Evolutionary conservation across 2,329 filamentous ascomycete genomes (phyloP).

Genomic region (Neofusicoccum parvum): DNA sequence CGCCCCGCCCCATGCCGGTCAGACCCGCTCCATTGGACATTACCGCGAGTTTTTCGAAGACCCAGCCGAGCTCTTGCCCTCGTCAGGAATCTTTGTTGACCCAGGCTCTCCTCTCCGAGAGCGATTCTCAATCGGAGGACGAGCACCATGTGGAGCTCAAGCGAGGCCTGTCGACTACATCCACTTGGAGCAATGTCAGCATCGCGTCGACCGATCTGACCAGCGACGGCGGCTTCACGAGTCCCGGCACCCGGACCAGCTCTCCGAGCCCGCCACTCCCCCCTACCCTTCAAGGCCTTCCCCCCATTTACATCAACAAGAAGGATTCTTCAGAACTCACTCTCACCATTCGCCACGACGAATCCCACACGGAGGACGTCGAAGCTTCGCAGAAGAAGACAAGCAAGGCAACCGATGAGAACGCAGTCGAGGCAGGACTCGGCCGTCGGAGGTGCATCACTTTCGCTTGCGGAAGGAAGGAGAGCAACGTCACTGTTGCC

Average conservation of each 20-base stretch:
- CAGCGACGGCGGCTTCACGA: slow-evolving; percentile 91
- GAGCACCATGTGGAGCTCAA: slow-evolving; percentile 39
- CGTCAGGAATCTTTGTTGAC: slow-evolving; percentile 83
- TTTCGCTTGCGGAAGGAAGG: slow-evolving; percentile 73
- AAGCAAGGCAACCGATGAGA: slow-evolving; percentile 47
- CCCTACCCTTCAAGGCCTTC: slow-evolving; percentile 49
- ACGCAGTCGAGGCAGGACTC: slow-evolving; percentile 62
- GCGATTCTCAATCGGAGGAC: slow-evolving; percentile 42
- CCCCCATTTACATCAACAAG: slow-evolving; percentile 42
- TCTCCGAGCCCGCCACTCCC: slow-evolving; percentile 86
- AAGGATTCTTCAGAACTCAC: slow-evolving; percentile 34
- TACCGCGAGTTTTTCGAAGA: slow-evolving; percentile 50
- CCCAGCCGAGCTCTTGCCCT: slow-evolving; percentile 50
- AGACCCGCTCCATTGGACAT: slow-evolving; percentile 41
- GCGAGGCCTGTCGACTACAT: slow-evolving; percentile 57
- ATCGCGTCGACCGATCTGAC: slow-evolving; percentile 85
- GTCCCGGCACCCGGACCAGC: slow-evolving; percentile 76
- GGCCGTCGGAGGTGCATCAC: slow-evolving; percentile 88
- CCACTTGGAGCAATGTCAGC: slow-evolving; percentile 79
- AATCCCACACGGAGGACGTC: slow-evolving; percentile 29
- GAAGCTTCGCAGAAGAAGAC: slow-evolving; percentile 26
- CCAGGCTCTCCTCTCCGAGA: slow-evolving; percentile 68
- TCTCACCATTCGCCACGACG: slow-evolving; percentile 41
- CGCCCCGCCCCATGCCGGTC: slow-evolving; percentile 45
- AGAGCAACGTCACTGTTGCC: slow-evolving; percentile 46